Evolutionary conservation across 2,329 filamentous ascomycete species (phyloP).

Genomic region (Calonectria honghensis): DNA sequence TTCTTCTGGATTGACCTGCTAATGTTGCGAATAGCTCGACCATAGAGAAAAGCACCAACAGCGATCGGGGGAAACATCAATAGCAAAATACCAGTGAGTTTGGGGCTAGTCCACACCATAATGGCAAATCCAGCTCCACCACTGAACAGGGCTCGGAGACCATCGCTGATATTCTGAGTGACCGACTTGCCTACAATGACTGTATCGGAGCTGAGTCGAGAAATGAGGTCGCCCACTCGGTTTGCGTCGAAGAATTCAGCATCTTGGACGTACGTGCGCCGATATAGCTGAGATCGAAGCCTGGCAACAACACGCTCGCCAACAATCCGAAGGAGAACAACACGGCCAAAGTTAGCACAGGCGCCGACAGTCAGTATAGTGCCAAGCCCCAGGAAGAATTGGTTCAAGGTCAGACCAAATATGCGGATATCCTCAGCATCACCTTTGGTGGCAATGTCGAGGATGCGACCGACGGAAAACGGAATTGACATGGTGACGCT

Average conservation of each 20-base stretch:
- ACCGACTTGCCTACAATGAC: constrained; percentile 99
- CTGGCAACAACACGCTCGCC: constrained; percentile 96
- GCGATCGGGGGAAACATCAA: constrained; percentile 94
- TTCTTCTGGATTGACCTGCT: constrained; percentile 96
- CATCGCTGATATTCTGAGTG: constrained; percentile 97
- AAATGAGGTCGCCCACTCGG: constrained; percentile 96
- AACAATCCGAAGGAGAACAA: constrained; percentile 93
- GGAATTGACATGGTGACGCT: constrained; percentile 96
- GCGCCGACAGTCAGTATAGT: constrained; percentile 88
- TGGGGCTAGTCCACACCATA: constrained; percentile 96
- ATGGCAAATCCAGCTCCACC: constrained; percentile 91
- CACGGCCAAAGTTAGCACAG: constrained; percentile 92
- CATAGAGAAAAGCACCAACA: constrained; percentile 93
- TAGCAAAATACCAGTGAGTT: constrained; percentile 90
- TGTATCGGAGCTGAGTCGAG: constrained; percentile 94
- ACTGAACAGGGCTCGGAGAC: constrained; percentile 92
- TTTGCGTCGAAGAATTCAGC: constrained; percentile 99
- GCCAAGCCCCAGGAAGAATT: constrained; percentile 91
- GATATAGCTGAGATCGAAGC: constrained; percentile 91
- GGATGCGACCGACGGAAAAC: constrained; percentile 95
- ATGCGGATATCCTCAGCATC: constrained; percentile 80
- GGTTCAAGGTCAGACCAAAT: constrained; percentile 88
- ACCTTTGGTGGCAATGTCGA: constrained; percentile 90
- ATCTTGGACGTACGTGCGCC: constrained; percentile 95
- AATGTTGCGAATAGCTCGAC: constrained; percentile 89